These are phyloP conservation scores for Chrysoporthe puriensis DNA, from an alignment of 2,329 filamentous ascomycete genomes.

Conservation along the genomic window DNA sequence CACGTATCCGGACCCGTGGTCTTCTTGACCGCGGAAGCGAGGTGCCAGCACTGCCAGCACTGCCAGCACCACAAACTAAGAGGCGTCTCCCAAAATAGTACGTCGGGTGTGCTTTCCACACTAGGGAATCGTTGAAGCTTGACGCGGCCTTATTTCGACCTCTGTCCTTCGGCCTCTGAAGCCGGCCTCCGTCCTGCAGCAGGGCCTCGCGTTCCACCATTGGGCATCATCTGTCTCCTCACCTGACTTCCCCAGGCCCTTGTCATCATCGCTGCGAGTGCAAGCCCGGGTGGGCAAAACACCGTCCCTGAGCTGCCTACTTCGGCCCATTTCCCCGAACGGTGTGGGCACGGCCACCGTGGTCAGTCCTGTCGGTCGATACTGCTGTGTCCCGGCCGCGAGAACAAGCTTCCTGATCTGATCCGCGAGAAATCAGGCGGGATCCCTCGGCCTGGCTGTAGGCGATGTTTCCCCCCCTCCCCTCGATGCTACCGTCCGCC, in stretches of 20 bases:
- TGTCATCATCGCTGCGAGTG: neutral
- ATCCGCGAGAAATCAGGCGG: neutral
- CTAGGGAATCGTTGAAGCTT: neutral
- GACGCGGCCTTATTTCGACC: slow-evolving; percentile 2
- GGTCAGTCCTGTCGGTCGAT: neutral
- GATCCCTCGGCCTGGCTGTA: neutral
- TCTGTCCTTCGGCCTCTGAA: neutral
- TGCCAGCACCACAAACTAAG: neutral
- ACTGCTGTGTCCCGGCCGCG: neutral
- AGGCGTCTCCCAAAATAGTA: neutral
- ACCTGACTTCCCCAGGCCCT: neutral
- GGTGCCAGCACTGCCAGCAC: neutral
- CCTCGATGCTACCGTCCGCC: neutral
- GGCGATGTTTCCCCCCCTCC: neutral
- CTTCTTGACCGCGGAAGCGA: neutral
- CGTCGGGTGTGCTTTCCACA: neutral
- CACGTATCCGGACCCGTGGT: neutral
- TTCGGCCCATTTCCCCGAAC: slow-evolving; percentile 4
- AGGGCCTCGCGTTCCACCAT: neutral
- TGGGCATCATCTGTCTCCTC: slow-evolving; percentile 9
- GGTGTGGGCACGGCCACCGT: neutral
- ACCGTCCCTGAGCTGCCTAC: slow-evolving; percentile 1
- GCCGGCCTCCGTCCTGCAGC: neutral
- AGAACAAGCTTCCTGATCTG: slow-evolving; percentile 5
- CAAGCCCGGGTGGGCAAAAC: neutral